Base-by-base conservation (phyloP, 2,329 filamentous ascomycete species). In the Aspergillus amoenus region DNA sequence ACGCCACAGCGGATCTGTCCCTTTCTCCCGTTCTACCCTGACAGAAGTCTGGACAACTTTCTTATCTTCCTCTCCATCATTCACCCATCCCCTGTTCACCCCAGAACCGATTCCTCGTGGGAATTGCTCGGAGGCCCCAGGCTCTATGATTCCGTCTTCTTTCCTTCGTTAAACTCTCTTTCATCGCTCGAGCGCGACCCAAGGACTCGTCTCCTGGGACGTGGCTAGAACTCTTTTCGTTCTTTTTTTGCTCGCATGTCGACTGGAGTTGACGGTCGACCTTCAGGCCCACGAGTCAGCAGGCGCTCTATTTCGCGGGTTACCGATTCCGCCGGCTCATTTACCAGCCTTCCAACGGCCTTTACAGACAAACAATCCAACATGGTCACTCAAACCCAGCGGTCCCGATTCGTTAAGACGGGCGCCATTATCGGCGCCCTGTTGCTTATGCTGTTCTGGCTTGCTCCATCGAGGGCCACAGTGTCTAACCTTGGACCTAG, bases 351-450 rank as follows among this genome's bases (percentile, higher is more conserved):
- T 63, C 67, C 75, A 45, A 73, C 77, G 61, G 71, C 78, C 62
- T 77, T 78, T 63, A 61, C 66, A 52, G 68, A 66, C 42, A 71
- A 73, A 61, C 70, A 68, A 48, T 61, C 66, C 57, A 73, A 73
- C 66, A 78, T 76, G 64, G 87, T 87, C 84, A 84, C 84, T 66
- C 84, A 85, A 76, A 83, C 81, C 62, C 83, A 85, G 73, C 78
- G 83, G 70, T 75, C 82, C 52, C 79, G 84, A 60, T 85, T 82
- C 67, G 68, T 88, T 66, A 88, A 86, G 78, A 83, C 83, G 52
- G 84, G 83, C 41, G 83, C 82, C 62, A 78, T 88, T 59, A 75
- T 87, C 59, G 79, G 80, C 52, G 79, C 85, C 61, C 72, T 88
- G 48, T 68, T 87, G 49, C 73, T 87, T 52, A 71, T 86, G n/a